Conservation (phyloP, 164 flowering plant species). For the Umbellularia californica region DNA sequence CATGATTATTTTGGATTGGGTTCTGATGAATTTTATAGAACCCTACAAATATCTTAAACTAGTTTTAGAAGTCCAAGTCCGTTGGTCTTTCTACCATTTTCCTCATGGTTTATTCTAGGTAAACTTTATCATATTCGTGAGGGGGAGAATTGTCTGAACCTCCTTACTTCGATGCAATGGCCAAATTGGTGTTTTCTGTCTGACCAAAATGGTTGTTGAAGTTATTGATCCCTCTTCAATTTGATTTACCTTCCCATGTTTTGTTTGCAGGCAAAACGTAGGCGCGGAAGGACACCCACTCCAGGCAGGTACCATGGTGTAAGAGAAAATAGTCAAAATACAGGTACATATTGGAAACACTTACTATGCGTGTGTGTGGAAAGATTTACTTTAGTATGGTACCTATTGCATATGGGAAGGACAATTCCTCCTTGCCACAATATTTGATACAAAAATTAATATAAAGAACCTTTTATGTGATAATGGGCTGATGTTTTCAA, state of each 20-base stretch:
- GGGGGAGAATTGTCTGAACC: neutral
- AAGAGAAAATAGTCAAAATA: conserved; percentile 16
- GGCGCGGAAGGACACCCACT: conserved; percentile 64
- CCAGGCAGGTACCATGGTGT: conserved; percentile 55
- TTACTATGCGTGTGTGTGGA: neutral
- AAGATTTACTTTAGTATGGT: neutral
- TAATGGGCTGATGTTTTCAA: neutral
- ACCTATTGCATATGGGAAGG: neutral
- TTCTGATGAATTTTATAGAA: conserved; percentile 12
- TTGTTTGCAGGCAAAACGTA: conserved; percentile 54
- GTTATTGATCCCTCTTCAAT: neutral
- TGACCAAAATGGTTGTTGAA: neutral
- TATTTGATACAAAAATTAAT: neutral
- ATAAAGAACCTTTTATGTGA: too few relatives aligned
- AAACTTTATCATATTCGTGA: neutral
- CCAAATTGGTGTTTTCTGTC: neutral
- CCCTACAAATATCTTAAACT: conserved; percentile 5
- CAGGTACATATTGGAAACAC: conserved; percentile 30
- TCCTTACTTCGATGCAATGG: neutral
- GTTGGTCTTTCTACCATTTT: conserved; percentile 1
- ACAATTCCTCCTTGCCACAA: neutral
- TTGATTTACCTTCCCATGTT: neutral
- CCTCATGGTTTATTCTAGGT: neutral
- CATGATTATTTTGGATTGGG: conserved; percentile 12
- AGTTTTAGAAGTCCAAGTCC: neutral